Base-by-base conservation (phyloP, 108 stramenopile species). In the Cyclotella distinguenda region DNA sequence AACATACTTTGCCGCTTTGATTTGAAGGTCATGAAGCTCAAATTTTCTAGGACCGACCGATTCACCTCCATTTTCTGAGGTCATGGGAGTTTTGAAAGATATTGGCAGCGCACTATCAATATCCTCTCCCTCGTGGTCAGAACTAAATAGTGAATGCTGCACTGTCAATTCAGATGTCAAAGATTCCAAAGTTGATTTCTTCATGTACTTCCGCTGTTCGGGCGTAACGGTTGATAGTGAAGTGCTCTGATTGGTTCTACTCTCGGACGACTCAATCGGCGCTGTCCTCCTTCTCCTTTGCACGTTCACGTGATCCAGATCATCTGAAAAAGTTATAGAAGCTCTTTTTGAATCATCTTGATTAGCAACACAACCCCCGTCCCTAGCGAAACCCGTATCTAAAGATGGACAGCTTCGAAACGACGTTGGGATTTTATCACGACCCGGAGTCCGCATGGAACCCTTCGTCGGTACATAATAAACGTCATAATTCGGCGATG, bases 191-290 rank as follows among this genome's bases (percentile, higher is more conserved):
- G 50, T 31, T 1, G 50, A 30, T 6, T 52, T 28, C 15, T 30
- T 52, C 50, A 52, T 52, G 10, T 32, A 31, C 1, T 52, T 30
- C 31, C 19, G 12, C 1, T 32, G 11, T 28, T 52, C 50, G 27
- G 50, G 50, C 26, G n/a, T n/a, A n/a, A 52, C 30, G 31, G 30
- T 52, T 1, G 50, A 52, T 12, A 52, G 31, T 30, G 50, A 52
- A 16, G 31, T 52, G 40, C 40, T 13, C 2, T 16, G 40, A 13
- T 16, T 42, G 5, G 2, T 13, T 16, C n/a, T 16, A 16, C 40
- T 2, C 9, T 25, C 8, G 2, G 50, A 21, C 27, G 13, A 31
- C 8, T 13, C 1, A 10, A n/a, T n/a, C n/a, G n/a, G n/a, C n/a
- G n/a, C n/a, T n/a, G n/a, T n/a, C n/a, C n/a, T n/a, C n/a, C n/a